Base-by-base conservation (phyloP, 2,329 filamentous ascomycete genomes). In the Fusarium illudens region DNA sequence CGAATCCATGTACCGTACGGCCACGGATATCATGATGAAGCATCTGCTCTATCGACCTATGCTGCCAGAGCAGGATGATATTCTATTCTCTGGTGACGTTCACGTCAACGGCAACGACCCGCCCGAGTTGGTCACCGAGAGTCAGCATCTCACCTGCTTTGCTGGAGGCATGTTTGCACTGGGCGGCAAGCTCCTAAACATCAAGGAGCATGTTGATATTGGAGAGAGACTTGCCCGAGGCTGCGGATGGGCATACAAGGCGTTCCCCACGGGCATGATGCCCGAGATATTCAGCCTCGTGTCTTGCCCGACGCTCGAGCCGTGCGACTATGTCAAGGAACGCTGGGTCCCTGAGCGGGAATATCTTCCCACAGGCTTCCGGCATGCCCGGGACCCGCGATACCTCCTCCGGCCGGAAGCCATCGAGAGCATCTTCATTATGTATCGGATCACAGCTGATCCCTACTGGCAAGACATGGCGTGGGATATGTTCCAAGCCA, bases 11-110 rank as follows among this genome's bases (percentile, higher is more conserved):
- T 93, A 93, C 73, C 83, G 88, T 56, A 79, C 77, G 2, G 85
- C 89, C 3, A 88, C 91, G 71, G 85, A 88, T 17, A 83, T 86
- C 0, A 86, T 87, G 2, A 85, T 86, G 17, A 78, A 87, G 59
- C 79, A 92, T 64, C 79, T 94, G 1, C 84, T 95, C 54, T 94
- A 90, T 79, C 86, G 89, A 2, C 92, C 92, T 1, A 89, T 92
- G 84, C 82, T 87, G 1, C 86, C 87, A 0, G 80, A 84, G 2
- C 82, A 87, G 44, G 80, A 84, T 1, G 86, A 93, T 64, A 86
- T 94, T 6, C 82, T 94, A 4, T 78, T 78, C 53, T 55, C 67
- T 2, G 76, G 76, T 13, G 76, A 78, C 46, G 65, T 67, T 6
- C 60, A 83, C 30, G 62, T 73, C 6, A 55, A 72, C 6, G 71